A percentile compares a stretch with the other conserved stretches of the same genome.
Evolutionary conservation across 1,284 basidiomycete genomes (phyloP).

Genomic region (Salmacisia buchloeana): DNA sequence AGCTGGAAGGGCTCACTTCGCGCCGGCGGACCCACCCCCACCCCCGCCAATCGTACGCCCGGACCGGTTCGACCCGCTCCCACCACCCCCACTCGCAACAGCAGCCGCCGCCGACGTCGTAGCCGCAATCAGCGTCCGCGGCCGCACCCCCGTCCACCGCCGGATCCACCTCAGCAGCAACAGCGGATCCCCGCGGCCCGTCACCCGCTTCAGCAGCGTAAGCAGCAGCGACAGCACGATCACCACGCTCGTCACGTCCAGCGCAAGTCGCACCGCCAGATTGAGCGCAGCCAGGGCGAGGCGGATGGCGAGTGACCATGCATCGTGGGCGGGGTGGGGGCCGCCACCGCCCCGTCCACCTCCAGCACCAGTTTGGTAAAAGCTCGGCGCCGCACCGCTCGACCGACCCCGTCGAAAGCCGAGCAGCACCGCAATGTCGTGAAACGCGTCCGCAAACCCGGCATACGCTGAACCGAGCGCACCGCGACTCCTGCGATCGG

Average conservation of each 20-base stretch:
- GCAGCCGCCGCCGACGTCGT: slow-evolving; percentile 9
- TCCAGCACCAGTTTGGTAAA: slow-evolving; percentile 11
- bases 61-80: background rate
- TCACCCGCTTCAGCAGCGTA: slow-evolving; percentile 26
- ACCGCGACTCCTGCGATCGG: background rate
- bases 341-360: background rate
- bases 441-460: slow-evolving; percentile 17
- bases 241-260: slow-evolving; percentile 37
- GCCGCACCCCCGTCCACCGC: slow-evolving; percentile 9
- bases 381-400: slow-evolving; percentile 11
- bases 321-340: slow-evolving; percentile 13
- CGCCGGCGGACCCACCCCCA: background rate
- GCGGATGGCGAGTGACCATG: slow-evolving; percentile 23
- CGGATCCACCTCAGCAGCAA: slow-evolving; percentile 22
- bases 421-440: slow-evolving; percentile 24
- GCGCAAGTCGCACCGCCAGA: slow-evolving; percentile 31
- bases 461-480: slow-evolving; percentile 7
- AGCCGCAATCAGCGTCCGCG: slow-evolving; percentile 3
- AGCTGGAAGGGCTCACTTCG: too few species aligned
- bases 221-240: slow-evolving; percentile 32
- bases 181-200: slow-evolving; percentile 41
- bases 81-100: background rate
- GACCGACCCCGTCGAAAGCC: slow-evolving; percentile 17
- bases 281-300: slow-evolving; percentile 30
- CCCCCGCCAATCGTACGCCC: background rate